phyloP scores from a whole-genome alignment of 768 basidiomycete genomes.

The Pulveroboletus ravenelii region DNA sequence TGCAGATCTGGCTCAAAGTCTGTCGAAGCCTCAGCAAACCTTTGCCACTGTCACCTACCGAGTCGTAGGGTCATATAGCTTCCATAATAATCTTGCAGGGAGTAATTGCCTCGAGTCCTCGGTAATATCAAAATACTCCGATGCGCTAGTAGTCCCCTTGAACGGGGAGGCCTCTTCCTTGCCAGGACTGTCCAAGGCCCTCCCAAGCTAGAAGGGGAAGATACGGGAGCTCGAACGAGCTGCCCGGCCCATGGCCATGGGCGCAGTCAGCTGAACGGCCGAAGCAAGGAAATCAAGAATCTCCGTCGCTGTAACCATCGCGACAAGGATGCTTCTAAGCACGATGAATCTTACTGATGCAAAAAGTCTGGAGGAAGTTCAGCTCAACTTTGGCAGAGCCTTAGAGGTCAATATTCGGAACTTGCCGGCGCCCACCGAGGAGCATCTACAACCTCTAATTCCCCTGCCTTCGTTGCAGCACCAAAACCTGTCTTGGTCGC shows the following conservation, averaged over 20 bases:
- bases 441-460: conserved; percentile 11
- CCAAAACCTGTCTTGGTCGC: conserved; percentile 16
- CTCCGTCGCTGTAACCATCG: conserved; percentile 26
- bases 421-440: conserved; percentile 22
- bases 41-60: conserved; percentile 14
- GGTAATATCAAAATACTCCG: conserved; percentile 10
- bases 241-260: background rate
- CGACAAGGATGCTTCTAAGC: conserved; percentile 22
- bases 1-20: conserved; percentile 19
- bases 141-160: background rate
- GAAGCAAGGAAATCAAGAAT: conserved; percentile 1
- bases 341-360: conserved; percentile 24
- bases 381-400: conserved; percentile 10
- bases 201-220: background rate
- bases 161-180: conserved; percentile 1
- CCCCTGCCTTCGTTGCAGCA: conserved; percentile 20
- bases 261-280: background rate
- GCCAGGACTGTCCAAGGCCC: background rate
- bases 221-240: background rate
- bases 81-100: conserved; percentile 26
- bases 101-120: conserved; percentile 14
- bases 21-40: conserved; percentile 8
- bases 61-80: conserved; percentile 9
- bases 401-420: conserved; percentile 17
- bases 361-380: conserved; percentile 24